Base-by-base conservation (phyloP, 2,329 filamentous ascomycete genomes). In the Hypoxylon rubiginosum region DNA sequence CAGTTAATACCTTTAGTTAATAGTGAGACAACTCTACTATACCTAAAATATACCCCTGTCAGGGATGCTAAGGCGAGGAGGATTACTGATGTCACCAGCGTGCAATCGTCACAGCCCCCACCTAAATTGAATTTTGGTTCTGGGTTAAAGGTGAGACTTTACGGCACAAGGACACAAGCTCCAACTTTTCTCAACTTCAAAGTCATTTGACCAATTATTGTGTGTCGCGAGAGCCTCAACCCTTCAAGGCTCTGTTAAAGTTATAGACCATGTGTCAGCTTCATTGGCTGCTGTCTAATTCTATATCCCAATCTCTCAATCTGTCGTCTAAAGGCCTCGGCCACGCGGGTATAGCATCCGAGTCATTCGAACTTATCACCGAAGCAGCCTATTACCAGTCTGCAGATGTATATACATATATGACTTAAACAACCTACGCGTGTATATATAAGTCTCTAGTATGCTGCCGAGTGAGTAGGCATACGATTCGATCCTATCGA, bases 41-140 rank as follows among this genome's bases (percentile, higher is more conserved):
- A 4, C 28, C 28, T 34, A 9, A 34, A 2, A 4, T 10, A 34
- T 15, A 36, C 34, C 34, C 34, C 34, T 36, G 34, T 36, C 34
- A 36, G 34, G 11, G 34, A 13, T 34, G 11, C 10, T 3, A 13
- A 6, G 9, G 34, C 13, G 4, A 13, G 11, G 11, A 36, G 13
- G 34, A 36, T 36, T 59, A 48, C 62, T 68, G 66, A 68, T 68
- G 66, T 64, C 66, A 68, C 59, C 58, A 54, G 55, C 52, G 45
- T 51, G 49, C 46, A 52, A 46, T 28, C 43, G 57, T 57, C 67
- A 65, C 67, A 58, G 62, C n/a, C 60, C 28, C 17, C 59, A 34
- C 34, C 56, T 46, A 11, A 26, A 4, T n/a, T n/a, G n/a, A n/a
- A n/a, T n/a, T 21, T 15, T 58, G 43, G 17, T 32, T n/a, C n/a